Percentiles rank a stretch among this genome's conserved stretches.
Evolutionary conservation across 176 grass and related monocot species (phyloP).

Genomic region (Elaeis guineensis): DNA sequence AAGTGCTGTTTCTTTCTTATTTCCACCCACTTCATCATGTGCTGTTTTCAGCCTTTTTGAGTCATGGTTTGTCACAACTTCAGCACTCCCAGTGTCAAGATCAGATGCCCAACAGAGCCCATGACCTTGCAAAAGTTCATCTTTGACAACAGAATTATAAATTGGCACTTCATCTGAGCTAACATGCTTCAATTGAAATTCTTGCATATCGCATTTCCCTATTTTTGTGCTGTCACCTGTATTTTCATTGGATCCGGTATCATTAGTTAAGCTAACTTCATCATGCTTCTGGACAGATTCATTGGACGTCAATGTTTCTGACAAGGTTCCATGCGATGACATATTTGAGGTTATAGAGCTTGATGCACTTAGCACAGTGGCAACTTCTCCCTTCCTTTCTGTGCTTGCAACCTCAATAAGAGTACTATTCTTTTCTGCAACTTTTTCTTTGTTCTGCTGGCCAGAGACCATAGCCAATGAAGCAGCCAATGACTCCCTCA

Average conservation of each 20-base stretch:
- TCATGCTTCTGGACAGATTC: conserved; percentile 16
- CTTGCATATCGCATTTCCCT: conserved; percentile 16
- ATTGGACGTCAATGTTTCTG: conserved; percentile 8
- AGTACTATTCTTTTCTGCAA: conserved; percentile 14
- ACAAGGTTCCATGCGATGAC: too few relatives aligned
- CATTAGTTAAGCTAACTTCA: conserved; percentile 16
- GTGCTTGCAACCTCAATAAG: not conserved
- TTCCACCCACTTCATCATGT: conserved; percentile 11
- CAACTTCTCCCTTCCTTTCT: conserved; percentile 16
- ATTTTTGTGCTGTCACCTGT: not conserved
- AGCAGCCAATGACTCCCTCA: conserved; percentile 46
- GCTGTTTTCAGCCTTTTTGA: conserved; percentile 25
- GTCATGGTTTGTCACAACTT: conserved; percentile 6
- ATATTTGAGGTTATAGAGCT: not conserved
- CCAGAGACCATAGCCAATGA: conserved; percentile 40
- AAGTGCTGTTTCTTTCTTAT: conserved; percentile 11
- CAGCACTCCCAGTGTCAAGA: conserved; percentile 23
- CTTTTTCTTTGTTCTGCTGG: conserved; percentile 13
- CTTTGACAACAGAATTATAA: conserved; percentile 43
- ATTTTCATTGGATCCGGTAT: conserved; percentile 17
- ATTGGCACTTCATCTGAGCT: conserved; percentile 30
- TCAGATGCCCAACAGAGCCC: conserved; percentile 89
- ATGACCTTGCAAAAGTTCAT: conserved; percentile 93
- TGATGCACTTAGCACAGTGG: conserved; percentile 6
- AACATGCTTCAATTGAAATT: conserved; percentile 20